Base-by-base conservation (phyloP, 768 basidiomycete species). In the Trametopsis cervina region DNA sequence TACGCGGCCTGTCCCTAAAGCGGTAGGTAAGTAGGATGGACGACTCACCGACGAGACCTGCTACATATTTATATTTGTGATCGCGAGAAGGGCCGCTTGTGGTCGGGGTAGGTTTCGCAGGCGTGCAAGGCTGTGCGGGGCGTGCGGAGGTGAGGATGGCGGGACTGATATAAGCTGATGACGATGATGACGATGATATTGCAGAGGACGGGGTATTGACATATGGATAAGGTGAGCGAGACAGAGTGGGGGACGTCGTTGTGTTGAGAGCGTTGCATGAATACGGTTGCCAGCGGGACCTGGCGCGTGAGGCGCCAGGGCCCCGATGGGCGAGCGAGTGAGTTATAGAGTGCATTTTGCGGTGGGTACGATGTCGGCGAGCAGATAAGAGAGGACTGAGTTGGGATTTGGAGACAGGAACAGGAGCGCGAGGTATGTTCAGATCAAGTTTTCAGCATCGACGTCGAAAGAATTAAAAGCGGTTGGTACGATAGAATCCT, bases 251-350 rank as follows among this genome's bases (percentile, higher is more conserved):
- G 21, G 72, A 66, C 51, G 64, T 64, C 66, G 66, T 46, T 66
- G 60, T 46, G 47, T 57, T 46, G 11, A 73, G 63, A 44, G 78
- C 62, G 54, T 70, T 67, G 29, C 29, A 33, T 33, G 29, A 7
- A 65, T 89, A 90, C 56, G 87, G 87, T 68, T 89, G 88, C 86
- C 87, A 89, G 57, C 88, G 82, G 57, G 81, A 70, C 63, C 83
- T 70, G 42, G 81, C 69, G 56, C 85, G 80, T 50, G 84, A 60
- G 15, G 69, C 68, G 52, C 81, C 77, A 38, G 81, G 78, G 33
- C 82, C 84, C 72, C 85, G 70, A 62, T 85, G 84, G 70, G 85
- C 76, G 47, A 86, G 67, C 9, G 80, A 64, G 47, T 75, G 72
- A n/a, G 69, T 60, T 33, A 68, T 55, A 23, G 72, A 57, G 58